Base-by-base conservation (phyloP, 2,329 filamentous ascomycete genomes). In the Pseudocercospora ulei region DNA sequence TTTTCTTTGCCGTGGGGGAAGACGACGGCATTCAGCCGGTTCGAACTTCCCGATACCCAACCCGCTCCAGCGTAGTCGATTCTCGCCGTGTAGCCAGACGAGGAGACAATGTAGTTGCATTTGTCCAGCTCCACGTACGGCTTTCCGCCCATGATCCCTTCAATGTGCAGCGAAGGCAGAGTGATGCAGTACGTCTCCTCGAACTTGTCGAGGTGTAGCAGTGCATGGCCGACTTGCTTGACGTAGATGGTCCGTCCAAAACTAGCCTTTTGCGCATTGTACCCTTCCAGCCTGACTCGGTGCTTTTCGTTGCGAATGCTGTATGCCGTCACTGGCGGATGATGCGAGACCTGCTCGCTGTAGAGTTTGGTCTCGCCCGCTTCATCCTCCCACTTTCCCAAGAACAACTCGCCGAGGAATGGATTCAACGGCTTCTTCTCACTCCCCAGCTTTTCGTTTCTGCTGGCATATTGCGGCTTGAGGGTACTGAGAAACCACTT, bases 381-480 rank as follows among this genome's bases (percentile, higher is more conserved):
- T 30, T 76, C 72, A 57, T 93, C 83, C 42, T 80, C 75, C 90
- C 90, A 98, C 55, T 78, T 81, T 14, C 88, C 90, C 17, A 96
- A 64, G 65, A 95, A 96, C 20, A 96, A 73, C 67, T 98, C 88
- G 40, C 88, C 88, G 22, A 98, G 66, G 65, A 98, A 96, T 0
- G 90, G 90, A 59, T 98, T 96, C 43, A 98, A 67, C 2, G 88
- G 88, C 70, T 96, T 98, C 76, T 96, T 96, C 70, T 95, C 88
- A 57, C 85, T 90, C 34, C 85, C 86, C 48, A 78, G 64, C 60
- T 78, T 78, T 60, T 95, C 87, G 58, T 83, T 92, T 43, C 76
- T 68, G 52, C 70, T 76, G 52, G 71, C 73, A 59, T 80, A 81
- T 62, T 92, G 84, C 63, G 92, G 84, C 67, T 90, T 93, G 36